A percentile compares a stretch with the other conserved stretches of the same genome.
Evolutionary conservation across 2,329 filamentous ascomycete genomes (phyloP).

Genomic region (Aureobasidium melanogenum): DNA sequence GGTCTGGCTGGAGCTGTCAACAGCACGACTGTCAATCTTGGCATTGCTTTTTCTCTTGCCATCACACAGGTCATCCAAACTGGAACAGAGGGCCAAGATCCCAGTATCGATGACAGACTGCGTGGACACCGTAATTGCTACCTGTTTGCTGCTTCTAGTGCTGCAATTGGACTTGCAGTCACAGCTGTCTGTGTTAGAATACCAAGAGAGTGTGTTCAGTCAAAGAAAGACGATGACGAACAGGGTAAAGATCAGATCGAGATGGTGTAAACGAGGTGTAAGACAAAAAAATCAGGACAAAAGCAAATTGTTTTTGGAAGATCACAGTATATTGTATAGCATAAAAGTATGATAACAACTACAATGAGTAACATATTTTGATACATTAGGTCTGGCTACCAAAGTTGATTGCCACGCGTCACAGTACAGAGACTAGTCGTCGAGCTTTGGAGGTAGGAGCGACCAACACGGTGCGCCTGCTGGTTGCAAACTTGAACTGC

Average conservation of each 20-base stretch:
- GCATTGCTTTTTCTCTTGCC: slow-evolving; percentile 27
- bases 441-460: neutral
- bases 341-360: neutral
- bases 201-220: neutral
- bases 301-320: neutral
- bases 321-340: neutral
- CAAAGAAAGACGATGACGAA: neutral
- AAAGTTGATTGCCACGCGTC: too few species aligned
- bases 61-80: slow-evolving; percentile 25
- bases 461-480: too few species aligned
- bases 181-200: neutral
- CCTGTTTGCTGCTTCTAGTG: slow-evolving; percentile 14
- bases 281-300: neutral
- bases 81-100: slow-evolving; percentile 12
- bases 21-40: slow-evolving; percentile 28
- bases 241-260: too few species aligned
- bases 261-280: neutral
- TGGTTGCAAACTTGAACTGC: too few species aligned
- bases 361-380: neutral
- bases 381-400: neutral
- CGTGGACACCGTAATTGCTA: slow-evolving; percentile 9
- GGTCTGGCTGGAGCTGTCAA: slow-evolving; percentile 28
- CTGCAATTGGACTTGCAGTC: slow-evolving; percentile 9
- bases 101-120: neutral
- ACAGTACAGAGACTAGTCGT: neutral